Evolutionary conservation across 495 filamentous ascomycete species (phyloP), one percentile per base, ranked within the genome.

Genomic region (Hypoxylon trugodes): DNA sequence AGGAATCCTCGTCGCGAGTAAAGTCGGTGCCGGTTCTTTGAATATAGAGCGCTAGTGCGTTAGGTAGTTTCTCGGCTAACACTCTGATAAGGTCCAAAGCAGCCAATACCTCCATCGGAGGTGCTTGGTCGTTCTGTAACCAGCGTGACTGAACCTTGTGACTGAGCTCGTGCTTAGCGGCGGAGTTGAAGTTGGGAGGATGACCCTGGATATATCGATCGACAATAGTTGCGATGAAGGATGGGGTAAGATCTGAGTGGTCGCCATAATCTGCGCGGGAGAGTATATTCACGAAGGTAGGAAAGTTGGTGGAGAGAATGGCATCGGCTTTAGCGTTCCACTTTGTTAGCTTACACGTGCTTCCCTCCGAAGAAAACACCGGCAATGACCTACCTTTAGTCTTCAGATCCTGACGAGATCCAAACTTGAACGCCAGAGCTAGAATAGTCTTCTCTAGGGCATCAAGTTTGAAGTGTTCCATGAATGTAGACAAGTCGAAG

Each of bases 401-500:
- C 66, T 91, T 89, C 46, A 98, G 78, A 74, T 97, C 93, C 42
- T 84, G 75, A 67, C 89, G 91, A 52, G 84, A 82, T 6, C 86
- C 89, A 28, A 87, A 85, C 74, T 93, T 95, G 70, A 96, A 96
- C 3, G 94, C 92, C 41, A 96, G 78, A 21, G 92, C 92, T 37
- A 99, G 81, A n/a, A 94, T 81, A 13, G 90, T 89, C 80, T 96
- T 96, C 68, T 92, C 83, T 12, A 97, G 68, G 6, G 92, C 86
- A 74, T 96, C 91, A 28, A 99, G 81, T 60, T 92, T 89, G 80
- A 98, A 97, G 71, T 97, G 92, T 48, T 93, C 89, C 80, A 97
- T 84, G 67, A 99, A 98, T 3, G 87, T 90, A 3, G 91, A 89
- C 8, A 98, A 82, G 69, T 98, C 93, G 64, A 98, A 97, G 69